A percentile compares a stretch with the other conserved stretches of the same genome.
Evolutionary conservation across 176 grass and related monocot genomes (phyloP).

Genomic region (Phoenix dactylifera): DNA sequence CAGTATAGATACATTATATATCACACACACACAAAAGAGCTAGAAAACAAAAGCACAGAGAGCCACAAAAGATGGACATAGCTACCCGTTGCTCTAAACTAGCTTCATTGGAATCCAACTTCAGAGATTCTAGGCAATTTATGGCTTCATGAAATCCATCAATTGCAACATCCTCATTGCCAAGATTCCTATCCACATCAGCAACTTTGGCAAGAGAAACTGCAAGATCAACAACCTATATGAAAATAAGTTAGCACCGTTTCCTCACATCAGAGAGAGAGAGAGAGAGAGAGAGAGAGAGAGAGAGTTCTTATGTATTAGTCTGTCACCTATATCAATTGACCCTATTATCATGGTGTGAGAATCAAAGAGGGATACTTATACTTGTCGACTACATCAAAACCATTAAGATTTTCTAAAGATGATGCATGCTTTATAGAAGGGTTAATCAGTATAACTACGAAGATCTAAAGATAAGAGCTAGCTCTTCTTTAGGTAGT

Average conservation of each 20-base stretch:
- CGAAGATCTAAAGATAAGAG: no score
- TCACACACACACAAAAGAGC: background rate
- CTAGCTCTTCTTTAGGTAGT: no score
- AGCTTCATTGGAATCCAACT: conserved; percentile 51
- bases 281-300: no score
- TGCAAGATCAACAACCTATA: conserved; percentile 81
- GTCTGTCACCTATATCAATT: no score
- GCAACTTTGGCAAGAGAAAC: conserved; percentile 95
- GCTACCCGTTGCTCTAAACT: conserved; percentile 51
- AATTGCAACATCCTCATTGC: conserved; percentile 41
- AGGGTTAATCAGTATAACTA: no score
- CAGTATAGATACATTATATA: background rate
- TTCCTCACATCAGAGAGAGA: no score
- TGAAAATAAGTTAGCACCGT: background rate
- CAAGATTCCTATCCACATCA: conserved; percentile 83
- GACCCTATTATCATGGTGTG: no score
- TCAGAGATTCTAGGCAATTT: conserved; percentile 76
- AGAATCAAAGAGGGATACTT: no score
- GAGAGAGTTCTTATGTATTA: no score
- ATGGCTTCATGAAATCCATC: conserved; percentile 84
- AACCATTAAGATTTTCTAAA: no score
- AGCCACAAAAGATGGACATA: background rate
- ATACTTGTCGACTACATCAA: no score
- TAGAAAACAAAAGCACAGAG: background rate
- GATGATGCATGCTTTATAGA: no score